Evolutionary conservation across 2,329 filamentous ascomycete genomes (phyloP).

Genomic region (Daldinia sp.): DNA sequence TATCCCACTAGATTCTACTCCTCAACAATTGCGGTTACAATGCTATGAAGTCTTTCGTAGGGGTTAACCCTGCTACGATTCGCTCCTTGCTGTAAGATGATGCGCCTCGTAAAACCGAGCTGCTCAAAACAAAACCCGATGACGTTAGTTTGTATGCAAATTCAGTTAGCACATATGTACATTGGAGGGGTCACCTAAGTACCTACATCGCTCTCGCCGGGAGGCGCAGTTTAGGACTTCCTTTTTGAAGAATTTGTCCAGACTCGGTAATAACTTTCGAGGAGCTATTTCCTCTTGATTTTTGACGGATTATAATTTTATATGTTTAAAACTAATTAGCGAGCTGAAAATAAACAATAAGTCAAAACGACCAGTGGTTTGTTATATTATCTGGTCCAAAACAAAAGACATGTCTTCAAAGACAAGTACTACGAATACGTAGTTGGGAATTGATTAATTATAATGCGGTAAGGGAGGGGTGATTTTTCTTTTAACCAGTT

Average conservation of each 20-base stretch:
- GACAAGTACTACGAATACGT: too few relatives aligned
- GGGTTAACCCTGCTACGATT: not conserved
- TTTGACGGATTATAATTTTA: not conserved
- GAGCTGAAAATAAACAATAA: not conserved
- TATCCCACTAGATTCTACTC: not conserved
- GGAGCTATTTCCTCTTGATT: not conserved
- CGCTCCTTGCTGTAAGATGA: not conserved
- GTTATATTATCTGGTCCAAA: too few relatives aligned
- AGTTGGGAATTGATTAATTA: too few relatives aligned
- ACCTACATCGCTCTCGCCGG: conserved; percentile 25
- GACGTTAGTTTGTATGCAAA: conserved; percentile 4
- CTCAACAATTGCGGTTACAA: not conserved
- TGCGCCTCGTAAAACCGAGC: conserved; percentile 15
- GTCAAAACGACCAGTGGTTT: too few relatives aligned
- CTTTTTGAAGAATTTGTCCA: not conserved
- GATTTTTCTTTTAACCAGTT: conserved; percentile 11
- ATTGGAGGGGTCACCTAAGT: conserved; percentile 14
- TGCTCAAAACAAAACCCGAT: conserved; percentile 1
- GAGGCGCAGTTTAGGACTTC: conserved; percentile 22
- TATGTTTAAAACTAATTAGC: not conserved
- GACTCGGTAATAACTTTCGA: not conserved
- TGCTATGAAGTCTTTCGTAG: not conserved
- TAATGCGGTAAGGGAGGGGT: not conserved
- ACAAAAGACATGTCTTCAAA: too few relatives aligned
- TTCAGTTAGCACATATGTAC: conserved; percentile 24